Evolutionary conservation across 768 basidiomycete species (phyloP).

Genomic region (Boletus barrowsii): DNA sequence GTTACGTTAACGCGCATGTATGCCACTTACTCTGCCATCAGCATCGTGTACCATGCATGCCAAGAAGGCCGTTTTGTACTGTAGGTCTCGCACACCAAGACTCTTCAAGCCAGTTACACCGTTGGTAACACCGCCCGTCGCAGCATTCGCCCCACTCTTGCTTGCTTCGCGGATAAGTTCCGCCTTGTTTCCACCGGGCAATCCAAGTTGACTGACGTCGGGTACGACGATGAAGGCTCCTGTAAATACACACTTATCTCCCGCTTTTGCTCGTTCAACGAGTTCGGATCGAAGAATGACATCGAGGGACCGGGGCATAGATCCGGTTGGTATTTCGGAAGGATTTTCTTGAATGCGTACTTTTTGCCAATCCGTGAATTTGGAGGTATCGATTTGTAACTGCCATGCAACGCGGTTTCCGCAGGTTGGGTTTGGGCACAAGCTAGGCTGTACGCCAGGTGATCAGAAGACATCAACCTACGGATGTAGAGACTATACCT

Average conservation of each 20-base stretch:
- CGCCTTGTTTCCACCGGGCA: conserved; percentile 91
- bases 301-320: conserved; percentile 96
- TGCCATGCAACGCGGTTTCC: conserved; percentile 90
- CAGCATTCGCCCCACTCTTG: conserved; percentile 55
- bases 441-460: conserved; percentile 57
- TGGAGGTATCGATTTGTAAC: conserved; percentile 91
- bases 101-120: conserved; percentile 95
- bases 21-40: conserved; percentile 72
- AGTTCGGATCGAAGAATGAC: conserved; percentile 94
- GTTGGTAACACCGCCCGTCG: conserved; percentile 62
- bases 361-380: conserved; percentile 99
- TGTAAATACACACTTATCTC: conserved; percentile 97
- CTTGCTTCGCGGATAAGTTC: conserved; percentile 86
- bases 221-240: conserved; percentile 98
- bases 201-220: conserved; percentile 92
- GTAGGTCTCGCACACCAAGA: conserved; percentile 90
- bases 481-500: conserved; percentile 46
- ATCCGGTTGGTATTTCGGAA: conserved; percentile 97
- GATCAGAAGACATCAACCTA: conserved; percentile 6
- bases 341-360: conserved; percentile 98
- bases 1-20: neutral
- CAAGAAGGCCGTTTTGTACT: conserved; percentile 98
- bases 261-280: conserved; percentile 98
- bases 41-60: conserved; percentile 96
- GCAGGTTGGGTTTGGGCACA: conserved; percentile 94